Base-by-base conservation (phyloP, 345 rosid species). In the Moricandia arvensis region DNA sequence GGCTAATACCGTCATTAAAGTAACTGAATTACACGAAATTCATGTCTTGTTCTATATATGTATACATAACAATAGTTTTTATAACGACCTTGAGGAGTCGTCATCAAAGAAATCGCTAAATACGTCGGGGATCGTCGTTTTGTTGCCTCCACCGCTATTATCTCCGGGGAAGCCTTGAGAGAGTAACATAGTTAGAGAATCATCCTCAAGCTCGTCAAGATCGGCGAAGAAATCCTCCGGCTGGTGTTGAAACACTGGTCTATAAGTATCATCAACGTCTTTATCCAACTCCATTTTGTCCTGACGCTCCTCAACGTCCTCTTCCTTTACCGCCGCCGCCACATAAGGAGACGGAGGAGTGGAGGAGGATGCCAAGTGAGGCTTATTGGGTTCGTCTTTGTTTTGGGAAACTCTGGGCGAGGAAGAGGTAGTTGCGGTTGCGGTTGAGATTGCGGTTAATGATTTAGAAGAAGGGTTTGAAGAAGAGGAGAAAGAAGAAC, bases 151-250 rank as follows among this genome's bases (percentile, higher is more conserved):
- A 4, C 69, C 16, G 47, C 35, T 62, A 78, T 34, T 51, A 35
- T 53, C 49, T 4, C 61, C 68, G 12, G 59, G 15, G 73, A 86
- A 86, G 58, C 83, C 87, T 73, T 84, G 88, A 18, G 75, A 59
- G 45, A 89, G 90, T 74, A 90, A 68, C 59, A 88, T 80, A 38
- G 82, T 81, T 54, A 89, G 82, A 76, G 90, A 91, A 74, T 85
- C 96, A 12, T 83, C 80, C 66, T 87, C 93, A 59, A 94, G 83
- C 72, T 88, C 98, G 21, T 88, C 93, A 60, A 93, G 80, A 61
- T 86, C 93, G 15, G 91, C 90, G 43, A 88, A 87, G 81, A 88
- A 87, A 72, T 86, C 89, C 38, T 86, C 86, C 29, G 72, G 60
- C 37, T 69, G 69, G 57, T 79, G 70, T 66, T 72, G 71, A 68